Evolutionary conservation across 2,329 filamentous ascomycete species (phyloP).

Genomic region (Ceratocystis cacaofunesta): DNA sequence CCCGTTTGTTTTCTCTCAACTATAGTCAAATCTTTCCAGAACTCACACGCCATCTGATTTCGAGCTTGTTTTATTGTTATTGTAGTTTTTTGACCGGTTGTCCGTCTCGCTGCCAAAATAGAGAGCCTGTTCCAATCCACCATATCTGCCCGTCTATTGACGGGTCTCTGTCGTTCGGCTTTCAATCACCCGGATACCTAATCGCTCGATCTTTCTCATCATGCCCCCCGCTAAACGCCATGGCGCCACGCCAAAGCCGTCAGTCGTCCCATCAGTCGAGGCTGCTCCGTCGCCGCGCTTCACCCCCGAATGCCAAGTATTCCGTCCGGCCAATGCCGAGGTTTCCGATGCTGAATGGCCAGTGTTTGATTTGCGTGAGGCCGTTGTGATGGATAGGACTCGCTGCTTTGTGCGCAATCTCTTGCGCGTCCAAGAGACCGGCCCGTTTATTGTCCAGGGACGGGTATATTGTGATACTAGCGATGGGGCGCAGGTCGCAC

Average conservation of each 20-base stretch:
- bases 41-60: background rate
- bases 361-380: slow-evolving; percentile 46
- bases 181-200: background rate
- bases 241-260: background rate
- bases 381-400: slow-evolving; percentile 40
- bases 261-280: background rate
- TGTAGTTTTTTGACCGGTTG: background rate
- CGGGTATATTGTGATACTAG: slow-evolving; percentile 36
- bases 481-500: slow-evolving; percentile 25
- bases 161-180: background rate
- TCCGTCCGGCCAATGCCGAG: slow-evolving; percentile 25
- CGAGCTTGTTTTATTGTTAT: background rate
- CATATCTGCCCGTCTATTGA: background rate
- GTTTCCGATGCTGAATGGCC: slow-evolving; percentile 37
- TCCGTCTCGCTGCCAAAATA: too few species aligned
- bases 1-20: too few species aligned
- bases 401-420: slow-evolving; percentile 43
- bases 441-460: slow-evolving; percentile 48
- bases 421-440: slow-evolving; percentile 42
- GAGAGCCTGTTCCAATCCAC: too few species aligned
- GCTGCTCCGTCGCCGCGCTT: slow-evolving; percentile 22
- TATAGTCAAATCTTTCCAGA: background rate
- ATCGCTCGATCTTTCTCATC: background rate
- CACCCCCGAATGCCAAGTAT: slow-evolving; percentile 26
- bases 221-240: slow-evolving; percentile 4